Conservation (phyloP, 768 basidiomycete species). For the Trametes villosa region DNA sequence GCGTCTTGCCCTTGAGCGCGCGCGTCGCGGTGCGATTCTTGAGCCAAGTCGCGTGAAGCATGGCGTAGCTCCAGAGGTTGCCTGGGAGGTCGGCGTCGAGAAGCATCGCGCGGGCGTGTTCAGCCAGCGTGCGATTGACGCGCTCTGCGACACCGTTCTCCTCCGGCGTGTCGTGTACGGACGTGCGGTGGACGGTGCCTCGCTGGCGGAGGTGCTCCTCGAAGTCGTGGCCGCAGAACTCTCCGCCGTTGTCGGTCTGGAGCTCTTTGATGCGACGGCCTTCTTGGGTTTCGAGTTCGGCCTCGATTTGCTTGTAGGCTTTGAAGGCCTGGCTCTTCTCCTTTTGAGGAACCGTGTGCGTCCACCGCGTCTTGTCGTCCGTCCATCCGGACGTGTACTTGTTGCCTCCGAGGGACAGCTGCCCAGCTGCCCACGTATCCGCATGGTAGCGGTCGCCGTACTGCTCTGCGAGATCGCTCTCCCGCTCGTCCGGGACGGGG, state of each 20-base stretch:
- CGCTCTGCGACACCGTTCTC: no score
- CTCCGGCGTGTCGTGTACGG: neutral
- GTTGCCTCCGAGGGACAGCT: slow-evolving; percentile 28
- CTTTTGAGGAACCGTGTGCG: slow-evolving; percentile 34
- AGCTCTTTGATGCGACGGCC: slow-evolving; percentile 37
- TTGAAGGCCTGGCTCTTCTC: slow-evolving; percentile 38
- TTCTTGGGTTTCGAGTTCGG: slow-evolving; percentile 39
- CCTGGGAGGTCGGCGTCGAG: slow-evolving; percentile 38
- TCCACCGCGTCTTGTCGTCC: slow-evolving; percentile 33
- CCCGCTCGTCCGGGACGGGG: slow-evolving; percentile 12
- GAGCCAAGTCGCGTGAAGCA: slow-evolving; percentile 41
- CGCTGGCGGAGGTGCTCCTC: neutral
- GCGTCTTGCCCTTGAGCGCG: slow-evolving; percentile 21
- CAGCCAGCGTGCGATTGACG: neutral
- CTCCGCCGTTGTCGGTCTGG: slow-evolving; percentile 46
- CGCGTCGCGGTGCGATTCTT: slow-evolving; percentile 39
- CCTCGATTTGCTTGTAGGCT: slow-evolving; percentile 40
- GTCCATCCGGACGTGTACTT: slow-evolving; percentile 35
- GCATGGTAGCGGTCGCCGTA: slow-evolving; percentile 44
- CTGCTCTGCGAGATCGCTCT: slow-evolving; percentile 6
- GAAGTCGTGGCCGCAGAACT: slow-evolving; percentile 8
- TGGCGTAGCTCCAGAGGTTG: slow-evolving; percentile 45
- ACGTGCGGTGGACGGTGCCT: slow-evolving; percentile 9
- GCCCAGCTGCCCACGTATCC: slow-evolving; percentile 49
- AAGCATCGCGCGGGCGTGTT: slow-evolving; percentile 13